These are phyloP conservation scores for Globisporangium carolinianum DNA, from an alignment of 352 stramenopile genomes.

Conservation along the genomic window DNA sequence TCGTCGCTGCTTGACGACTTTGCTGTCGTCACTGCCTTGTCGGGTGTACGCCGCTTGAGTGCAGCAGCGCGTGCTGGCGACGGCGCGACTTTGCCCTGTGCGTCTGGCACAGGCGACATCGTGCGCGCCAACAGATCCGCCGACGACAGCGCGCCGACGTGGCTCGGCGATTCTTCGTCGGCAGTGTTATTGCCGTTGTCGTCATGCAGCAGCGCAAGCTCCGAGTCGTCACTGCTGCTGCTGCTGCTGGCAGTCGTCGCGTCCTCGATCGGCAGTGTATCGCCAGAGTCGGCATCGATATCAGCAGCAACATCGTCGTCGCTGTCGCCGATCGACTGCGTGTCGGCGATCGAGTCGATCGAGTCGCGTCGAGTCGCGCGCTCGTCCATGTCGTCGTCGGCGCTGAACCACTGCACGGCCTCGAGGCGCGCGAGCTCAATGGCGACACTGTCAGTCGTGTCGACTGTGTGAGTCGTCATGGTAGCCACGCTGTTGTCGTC, in stretches of 20 bases:
- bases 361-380: constrained; percentile 16
- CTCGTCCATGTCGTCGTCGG: constrained; percentile 12
- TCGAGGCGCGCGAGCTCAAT: neutral
- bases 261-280: neutral
- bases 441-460: neutral
- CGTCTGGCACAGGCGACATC: constrained; percentile 4
- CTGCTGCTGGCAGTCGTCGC: constrained; percentile 1
- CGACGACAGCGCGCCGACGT: constrained; percentile 14
- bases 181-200: constrained; percentile 16
- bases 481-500: neutral
- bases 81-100: constrained; percentile 1
- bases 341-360: constrained; percentile 29
- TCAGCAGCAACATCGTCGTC: constrained; percentile 4
- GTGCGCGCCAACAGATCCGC: neutral
- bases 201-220: neutral
- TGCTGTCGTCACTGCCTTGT: neutral
- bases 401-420: neutral
- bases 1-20: neutral
- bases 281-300: no score
- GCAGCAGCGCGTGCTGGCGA: constrained; percentile 3
- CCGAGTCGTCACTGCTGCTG: neutral
- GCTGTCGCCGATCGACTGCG: constrained; percentile 36
- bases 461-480: neutral
- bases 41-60: neutral
- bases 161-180: constrained; percentile 42